Percentiles rank a stretch among this genome's conserved stretches.
These are phyloP conservation scores for Edaphochlamys debaryana DNA, from an alignment of 139 green algal genomes.

Conservation along the genomic window DNA sequence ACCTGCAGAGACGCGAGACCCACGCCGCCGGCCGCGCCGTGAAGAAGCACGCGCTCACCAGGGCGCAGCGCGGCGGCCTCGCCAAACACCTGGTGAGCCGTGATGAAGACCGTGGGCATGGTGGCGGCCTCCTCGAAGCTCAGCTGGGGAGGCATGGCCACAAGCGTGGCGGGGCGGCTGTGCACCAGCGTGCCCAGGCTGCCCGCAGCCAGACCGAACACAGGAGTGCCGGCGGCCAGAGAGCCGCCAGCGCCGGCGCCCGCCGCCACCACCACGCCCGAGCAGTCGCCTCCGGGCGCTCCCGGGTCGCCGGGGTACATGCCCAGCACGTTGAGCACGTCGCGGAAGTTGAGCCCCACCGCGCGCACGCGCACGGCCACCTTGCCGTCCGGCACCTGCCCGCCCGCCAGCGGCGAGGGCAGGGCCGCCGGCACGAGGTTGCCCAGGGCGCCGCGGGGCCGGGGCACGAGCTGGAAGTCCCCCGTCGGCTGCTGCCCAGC, in stretches of 20 bases:
- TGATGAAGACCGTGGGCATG: constrained; percentile 86
- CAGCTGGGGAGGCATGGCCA: constrained; percentile 71
- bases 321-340: constrained; percentile 46
- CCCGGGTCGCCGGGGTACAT: constrained; percentile 90
- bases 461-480: constrained; percentile 47
- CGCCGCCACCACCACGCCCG: constrained; percentile 75
- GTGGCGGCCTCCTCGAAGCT: constrained; percentile 78
- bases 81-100: constrained; percentile 70
- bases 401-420: constrained; percentile 44
- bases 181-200: constrained; percentile 77
- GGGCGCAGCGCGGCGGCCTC: constrained; percentile 35
- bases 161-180: constrained; percentile 59
- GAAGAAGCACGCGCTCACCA: constrained; percentile 73
- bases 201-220: constrained; percentile 87
- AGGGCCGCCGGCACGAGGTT: constrained; percentile 63
- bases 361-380: constrained; percentile 74
- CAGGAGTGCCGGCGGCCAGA: constrained; percentile 64
- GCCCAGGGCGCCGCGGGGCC: constrained; percentile 66
- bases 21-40: constrained; percentile 82
- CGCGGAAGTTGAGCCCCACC: constrained; percentile 87
- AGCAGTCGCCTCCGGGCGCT: constrained; percentile 77
- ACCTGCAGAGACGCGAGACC: constrained; percentile 83
- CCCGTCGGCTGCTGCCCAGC: neutral
- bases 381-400: constrained; percentile 27
- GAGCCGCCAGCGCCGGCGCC: neutral